A percentile compares a stretch with the other conserved stretches of the same genome.
phyloP scores from a whole-genome alignment of 2,329 filamentous ascomycete species.

The Thielaviopsis populi region DNA sequence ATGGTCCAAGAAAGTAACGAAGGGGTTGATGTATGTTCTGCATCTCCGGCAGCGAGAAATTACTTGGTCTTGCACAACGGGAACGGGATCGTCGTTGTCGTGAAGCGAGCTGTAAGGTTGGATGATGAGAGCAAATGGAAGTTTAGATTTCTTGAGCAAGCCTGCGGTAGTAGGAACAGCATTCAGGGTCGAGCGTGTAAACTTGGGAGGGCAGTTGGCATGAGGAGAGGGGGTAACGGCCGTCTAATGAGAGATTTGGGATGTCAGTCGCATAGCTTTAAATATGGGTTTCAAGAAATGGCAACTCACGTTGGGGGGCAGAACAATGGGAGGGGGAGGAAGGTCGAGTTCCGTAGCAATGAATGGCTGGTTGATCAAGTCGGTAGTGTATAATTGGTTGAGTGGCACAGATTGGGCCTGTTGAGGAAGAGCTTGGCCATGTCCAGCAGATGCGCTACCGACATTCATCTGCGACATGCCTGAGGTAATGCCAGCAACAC shows the following conservation, averaged over 20 bases:
- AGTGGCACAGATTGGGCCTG: slow-evolving; percentile 32
- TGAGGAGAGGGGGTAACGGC: slow-evolving; percentile 82
- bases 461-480: slow-evolving; percentile 78
- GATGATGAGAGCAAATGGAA: slow-evolving; percentile 90
- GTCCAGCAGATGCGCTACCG: slow-evolving; percentile 34
- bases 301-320: slow-evolving; percentile 73
- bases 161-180: slow-evolving; percentile 84
- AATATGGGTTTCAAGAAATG: background rate
- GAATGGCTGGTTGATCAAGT: slow-evolving; percentile 84
- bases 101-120: slow-evolving; percentile 90
- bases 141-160: slow-evolving; percentile 87
- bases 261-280: background rate
- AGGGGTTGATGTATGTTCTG: slow-evolving; percentile 94
- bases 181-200: slow-evolving; percentile 88
- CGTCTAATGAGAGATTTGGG: slow-evolving; percentile 37
- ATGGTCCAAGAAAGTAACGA: slow-evolving; percentile 89
- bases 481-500: slow-evolving; percentile 60
- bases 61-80: slow-evolving; percentile 88
- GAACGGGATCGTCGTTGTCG: slow-evolving; percentile 80
- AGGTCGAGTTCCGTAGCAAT: slow-evolving; percentile 85
- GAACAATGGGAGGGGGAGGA: slow-evolving; percentile 75
- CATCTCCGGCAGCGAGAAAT: slow-evolving; percentile 94
- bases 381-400: slow-evolving; percentile 84
- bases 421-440: slow-evolving; percentile 33
- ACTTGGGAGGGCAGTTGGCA: slow-evolving; percentile 86